Conservation (phyloP, 768 basidiomycete genomes). For the Phylloporus arenicola region DNA sequence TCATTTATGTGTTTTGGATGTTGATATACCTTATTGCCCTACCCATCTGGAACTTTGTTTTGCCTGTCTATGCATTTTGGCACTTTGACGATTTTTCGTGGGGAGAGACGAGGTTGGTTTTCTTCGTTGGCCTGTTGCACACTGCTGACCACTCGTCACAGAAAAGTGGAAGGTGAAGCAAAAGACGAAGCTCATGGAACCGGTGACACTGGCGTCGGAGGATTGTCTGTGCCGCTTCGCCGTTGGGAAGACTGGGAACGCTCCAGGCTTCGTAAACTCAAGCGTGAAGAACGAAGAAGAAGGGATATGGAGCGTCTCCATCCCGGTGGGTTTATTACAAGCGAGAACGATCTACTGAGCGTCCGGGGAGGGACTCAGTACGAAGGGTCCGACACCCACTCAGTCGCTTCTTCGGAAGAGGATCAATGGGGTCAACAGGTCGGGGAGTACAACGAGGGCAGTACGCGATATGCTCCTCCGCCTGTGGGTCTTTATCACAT, state of each 20-base stretch:
- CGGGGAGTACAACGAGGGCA: slow-evolving; percentile 90
- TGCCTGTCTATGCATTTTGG: slow-evolving; percentile 97
- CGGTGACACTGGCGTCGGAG: slow-evolving; percentile 47
- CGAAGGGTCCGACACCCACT: slow-evolving; percentile 76
- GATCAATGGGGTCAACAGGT: slow-evolving; percentile 96
- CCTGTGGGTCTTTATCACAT: slow-evolving; percentile 62
- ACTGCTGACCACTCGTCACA: slow-evolving; percentile 30
- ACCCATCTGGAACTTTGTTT: slow-evolving; percentile 93
- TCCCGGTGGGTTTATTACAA: slow-evolving; percentile 58
- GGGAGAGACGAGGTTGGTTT: slow-evolving; percentile 90
- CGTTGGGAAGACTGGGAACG: slow-evolving; percentile 99
- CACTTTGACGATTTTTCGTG: slow-evolving; percentile 99
- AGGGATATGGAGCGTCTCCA: slow-evolving; percentile 77
- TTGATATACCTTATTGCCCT: slow-evolving; percentile 86
- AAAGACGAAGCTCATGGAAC: slow-evolving; percentile 76
- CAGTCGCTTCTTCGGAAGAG: slow-evolving; percentile 82
- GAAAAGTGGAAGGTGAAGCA: slow-evolving; percentile 91
- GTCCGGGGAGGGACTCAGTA: slow-evolving; percentile 59
- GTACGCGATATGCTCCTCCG: slow-evolving; percentile 73
- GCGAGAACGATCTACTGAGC: slow-evolving; percentile 59
- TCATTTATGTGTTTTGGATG: slow-evolving; percentile 99
- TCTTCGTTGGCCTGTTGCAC: neutral
- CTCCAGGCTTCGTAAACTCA: slow-evolving; percentile 84
- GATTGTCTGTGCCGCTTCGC: slow-evolving; percentile 77
- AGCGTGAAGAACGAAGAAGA: slow-evolving; percentile 77